Base-by-base conservation (phyloP, 1,284 basidiomycete species). In the Crucibulum parvulum region DNA sequence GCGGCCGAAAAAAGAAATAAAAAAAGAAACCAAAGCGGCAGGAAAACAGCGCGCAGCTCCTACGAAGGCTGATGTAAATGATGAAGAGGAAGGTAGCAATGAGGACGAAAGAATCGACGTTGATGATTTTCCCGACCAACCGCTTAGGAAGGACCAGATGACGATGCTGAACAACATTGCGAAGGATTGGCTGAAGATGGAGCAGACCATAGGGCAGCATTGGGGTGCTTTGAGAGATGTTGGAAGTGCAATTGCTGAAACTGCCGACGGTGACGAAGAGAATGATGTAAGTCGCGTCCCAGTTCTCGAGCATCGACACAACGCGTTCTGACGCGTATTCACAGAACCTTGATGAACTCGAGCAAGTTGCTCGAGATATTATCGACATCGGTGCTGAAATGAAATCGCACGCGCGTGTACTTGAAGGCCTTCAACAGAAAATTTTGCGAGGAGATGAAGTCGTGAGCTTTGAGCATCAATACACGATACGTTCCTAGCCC, bases 381-480 rank as follows among this genome's bases (percentile, higher is more conserved):
- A 75, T 94, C 16, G 90, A 93, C 64, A 81, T 89, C 5, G 81
- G 87, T 51, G 77, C 81, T 6, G 85, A 88, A 65, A 84, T 93
- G 75, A 73, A 71, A 16, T 72, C 79, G 6, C 87, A 92, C 63
- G 81, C 84, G 60, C 68, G 82, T 46, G 77, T 82, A 7, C 73
- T 95, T 37, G 78, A 81, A 18, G 80, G 81, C 5, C 72, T 95
- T 3, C 76, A 86, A 43, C 85, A 90, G 66, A 72, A 78, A 41
- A 72, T 93, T 18, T 74, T 79, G 9, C 76, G 72, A 54, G 85
- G 83, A 31, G 83, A 88, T 53, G 72, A 79, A 37, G 81, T 93
- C 55, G 92, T 93, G 68, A 57, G 84, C 75, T 24, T 4, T 24
- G 24, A 24, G 24, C 24, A 24, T 24, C 24, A 24, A 24, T 24